phyloP scores from a whole-genome alignment of 139 green algal species.

The Closterium sp. region DNA sequence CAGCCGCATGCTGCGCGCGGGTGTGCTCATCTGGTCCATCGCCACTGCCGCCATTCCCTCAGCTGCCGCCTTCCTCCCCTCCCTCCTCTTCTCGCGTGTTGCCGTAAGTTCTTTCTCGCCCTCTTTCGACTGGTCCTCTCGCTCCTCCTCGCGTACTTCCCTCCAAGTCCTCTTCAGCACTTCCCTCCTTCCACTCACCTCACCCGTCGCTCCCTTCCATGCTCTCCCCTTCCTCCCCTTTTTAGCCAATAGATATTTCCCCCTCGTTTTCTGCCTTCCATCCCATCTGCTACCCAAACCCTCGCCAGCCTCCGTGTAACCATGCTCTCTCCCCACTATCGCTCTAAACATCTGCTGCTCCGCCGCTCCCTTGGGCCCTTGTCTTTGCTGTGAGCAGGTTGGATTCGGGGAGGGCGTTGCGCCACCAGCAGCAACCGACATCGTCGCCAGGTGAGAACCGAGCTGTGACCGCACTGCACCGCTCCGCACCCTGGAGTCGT shows the following conservation, averaged over 20 bases:
- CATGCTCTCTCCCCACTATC: too few relatives aligned
- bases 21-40: background rate
- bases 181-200: background rate
- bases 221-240: background rate
- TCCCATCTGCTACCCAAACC: background rate
- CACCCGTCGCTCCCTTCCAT: background rate
- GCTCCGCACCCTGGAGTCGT: too few relatives aligned
- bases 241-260: too few relatives aligned
- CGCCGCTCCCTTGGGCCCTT: too few relatives aligned
- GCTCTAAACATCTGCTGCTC: too few relatives aligned
- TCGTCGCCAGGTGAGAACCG: constrained; percentile 70
- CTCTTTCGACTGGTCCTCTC: too few relatives aligned
- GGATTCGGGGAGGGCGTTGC: constrained; percentile 91
- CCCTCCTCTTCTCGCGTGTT: background rate
- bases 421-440: constrained; percentile 83
- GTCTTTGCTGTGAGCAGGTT: constrained; percentile 53
- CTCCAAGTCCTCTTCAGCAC: background rate
- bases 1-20: background rate
- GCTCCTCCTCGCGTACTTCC: too few relatives aligned
- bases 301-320: background rate
- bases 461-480: too few relatives aligned
- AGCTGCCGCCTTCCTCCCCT: background rate
- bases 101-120: background rate
- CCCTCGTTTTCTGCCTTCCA: too few relatives aligned
- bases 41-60: background rate